Evolutionary conservation across 2,329 filamentous ascomycete species (phyloP), one percentile per base, ranked within the genome.

Genomic region (Elsinoe fawcettii): DNA sequence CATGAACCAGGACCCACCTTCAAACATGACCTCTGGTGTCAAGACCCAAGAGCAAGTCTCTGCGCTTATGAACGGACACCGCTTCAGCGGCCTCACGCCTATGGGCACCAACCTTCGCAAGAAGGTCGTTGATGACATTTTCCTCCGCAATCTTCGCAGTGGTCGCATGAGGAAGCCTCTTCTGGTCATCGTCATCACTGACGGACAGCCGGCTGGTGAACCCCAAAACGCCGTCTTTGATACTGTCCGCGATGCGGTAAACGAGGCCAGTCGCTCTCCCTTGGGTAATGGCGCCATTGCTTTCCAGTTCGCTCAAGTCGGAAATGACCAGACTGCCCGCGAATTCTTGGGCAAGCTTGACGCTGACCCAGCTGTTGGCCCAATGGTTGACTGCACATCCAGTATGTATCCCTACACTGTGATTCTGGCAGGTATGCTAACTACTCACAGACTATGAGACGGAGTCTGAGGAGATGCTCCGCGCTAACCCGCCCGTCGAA

Each of bases 291-390:
- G 68, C 27, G 81, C 80, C n/a, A 69, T 86, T 59, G 77, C 80
- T 0, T 86, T 86, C 73, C 82, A 86, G 65, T 86, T 86, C 65
- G 83, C 83, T 0, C 84, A 87, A 64, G 84, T 87, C 51, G 84
- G 84, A 60, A 85, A 85, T 63, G 84, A 87, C 64, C 74, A 79
- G 66, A 78, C 79, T 62, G 84, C 84, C 1, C 79, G 80, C 56
- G 78, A 84, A 60, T 87, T 86, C 74, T 73, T 87, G 49, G 70
- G 74, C 51, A 80, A 80, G 64, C 75, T 87, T n/a, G 84, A 87
- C 63, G 77, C 80, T 60, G 82, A 86, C 59, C 81, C 82, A 11
- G 69, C 70, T 20, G 79, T 87, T 64, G 84, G 84, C 49, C 69
- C 74, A 14, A 70, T 85, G 67, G 79, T 86, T 58, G 83, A 86